Conservation (phyloP, 1,139 yeast species). For the Hyphopichia wangnamkhiaoensis region DNA sequence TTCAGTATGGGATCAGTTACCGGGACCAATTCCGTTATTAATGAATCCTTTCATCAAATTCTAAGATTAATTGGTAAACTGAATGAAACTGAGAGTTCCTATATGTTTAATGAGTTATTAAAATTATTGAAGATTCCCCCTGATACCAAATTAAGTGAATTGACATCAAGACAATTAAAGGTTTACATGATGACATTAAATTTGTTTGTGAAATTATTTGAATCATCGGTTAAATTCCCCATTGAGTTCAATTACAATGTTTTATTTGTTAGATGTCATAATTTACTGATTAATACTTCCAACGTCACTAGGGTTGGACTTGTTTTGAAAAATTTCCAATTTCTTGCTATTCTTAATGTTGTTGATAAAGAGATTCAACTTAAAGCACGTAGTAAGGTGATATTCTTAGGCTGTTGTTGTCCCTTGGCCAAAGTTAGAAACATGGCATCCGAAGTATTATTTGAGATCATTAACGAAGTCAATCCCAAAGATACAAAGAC, state of each 20-base stretch:
- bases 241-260: slow-evolving; percentile 34
- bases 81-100: slow-evolving; percentile 10
- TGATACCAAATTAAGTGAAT: slow-evolving; percentile 2
- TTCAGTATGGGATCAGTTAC: slow-evolving; percentile 63
- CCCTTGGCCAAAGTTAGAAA: slow-evolving; percentile 26
- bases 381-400: slow-evolving; percentile 27
- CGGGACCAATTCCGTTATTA: slow-evolving; percentile 51
- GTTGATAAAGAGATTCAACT: slow-evolving; percentile 7
- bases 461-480: slow-evolving; percentile 29
- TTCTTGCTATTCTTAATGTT: slow-evolving; percentile 18
- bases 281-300: slow-evolving; percentile 52
- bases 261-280: slow-evolving; percentile 54
- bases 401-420: slow-evolving; percentile 32
- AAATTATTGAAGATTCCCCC: slow-evolving; percentile 18
- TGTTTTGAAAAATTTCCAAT: slow-evolving; percentile 39
- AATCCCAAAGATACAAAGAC: slow-evolving; percentile 7
- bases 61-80: slow-evolving; percentile 29
- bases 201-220: slow-evolving; percentile 40
- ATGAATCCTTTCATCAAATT: slow-evolving; percentile 45
- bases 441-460: slow-evolving; percentile 35
- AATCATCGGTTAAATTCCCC: slow-evolving; percentile 34
- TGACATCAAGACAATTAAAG: slow-evolving; percentile 20
- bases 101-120: slow-evolving; percentile 14
- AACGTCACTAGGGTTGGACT: slow-evolving; percentile 32
- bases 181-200: slow-evolving; percentile 25